Conservation (phyloP, 495 filamentous ascomycete genomes). For the Podospora tetraspora region DNA sequence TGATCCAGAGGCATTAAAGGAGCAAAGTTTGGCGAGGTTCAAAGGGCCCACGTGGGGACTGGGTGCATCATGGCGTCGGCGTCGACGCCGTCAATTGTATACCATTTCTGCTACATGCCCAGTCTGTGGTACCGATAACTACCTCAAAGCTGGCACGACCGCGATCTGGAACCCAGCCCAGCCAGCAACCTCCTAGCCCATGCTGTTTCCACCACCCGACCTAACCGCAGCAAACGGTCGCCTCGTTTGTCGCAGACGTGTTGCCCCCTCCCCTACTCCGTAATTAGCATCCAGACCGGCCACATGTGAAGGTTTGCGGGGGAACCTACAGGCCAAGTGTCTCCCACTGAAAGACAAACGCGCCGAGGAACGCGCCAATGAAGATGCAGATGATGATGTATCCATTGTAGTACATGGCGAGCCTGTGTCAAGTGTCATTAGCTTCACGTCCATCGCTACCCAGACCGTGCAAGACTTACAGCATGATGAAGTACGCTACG, state of each 20-base stretch:
- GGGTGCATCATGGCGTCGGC: too few relatives aligned
- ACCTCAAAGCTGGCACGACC: too few relatives aligned
- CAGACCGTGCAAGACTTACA: constrained; percentile 24
- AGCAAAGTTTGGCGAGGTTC: too few relatives aligned
- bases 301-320: neutral
- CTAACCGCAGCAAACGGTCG: constrained; percentile 19
- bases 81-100: too few relatives aligned
- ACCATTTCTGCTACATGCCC: too few relatives aligned
- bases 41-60: too few relatives aligned
- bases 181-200: too few relatives aligned
- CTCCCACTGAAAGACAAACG: constrained; percentile 59
- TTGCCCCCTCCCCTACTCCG: neutral
- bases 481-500: constrained; percentile 66
- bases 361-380: constrained; percentile 58
- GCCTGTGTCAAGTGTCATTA: constrained; percentile 7
- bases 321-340: constrained; percentile 19
- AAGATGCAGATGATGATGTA: constrained; percentile 63
- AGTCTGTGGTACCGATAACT: too few relatives aligned
- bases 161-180: too few relatives aligned
- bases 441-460: neutral
- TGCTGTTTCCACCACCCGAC: neutral
- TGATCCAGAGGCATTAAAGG: too few relatives aligned
- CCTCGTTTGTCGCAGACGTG: constrained; percentile 13
- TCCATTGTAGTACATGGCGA: constrained; percentile 62
- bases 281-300: neutral